phyloP scores from a whole-genome alignment of 176 grass and related monocot species.

The Secale cereale region DNA sequence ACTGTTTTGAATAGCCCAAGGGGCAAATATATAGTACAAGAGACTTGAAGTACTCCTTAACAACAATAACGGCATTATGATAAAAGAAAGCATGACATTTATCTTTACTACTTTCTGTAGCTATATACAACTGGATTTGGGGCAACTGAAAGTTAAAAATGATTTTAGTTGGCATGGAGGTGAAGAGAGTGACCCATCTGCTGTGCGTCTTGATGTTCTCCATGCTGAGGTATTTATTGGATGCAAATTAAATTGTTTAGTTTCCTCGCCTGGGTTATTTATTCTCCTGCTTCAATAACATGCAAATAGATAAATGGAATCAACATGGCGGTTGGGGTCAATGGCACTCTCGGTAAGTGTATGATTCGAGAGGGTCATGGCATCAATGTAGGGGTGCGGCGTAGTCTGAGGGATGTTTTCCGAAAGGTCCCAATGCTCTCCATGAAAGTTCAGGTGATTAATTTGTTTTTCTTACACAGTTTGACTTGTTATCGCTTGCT shows the following conservation, averaged over 20 bases:
- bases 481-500: neutral
- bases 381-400: conserved; percentile 83
- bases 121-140: conserved; percentile 98
- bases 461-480: conserved; percentile 9
- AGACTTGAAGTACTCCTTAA: neutral
- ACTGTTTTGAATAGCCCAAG: no score
- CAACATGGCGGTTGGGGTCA: conserved; percentile 91
- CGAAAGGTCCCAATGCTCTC: conserved; percentile 73
- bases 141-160: conserved; percentile 77
- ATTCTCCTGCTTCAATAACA: conserved; percentile 24
- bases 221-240: conserved; percentile 64
- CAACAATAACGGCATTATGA: neutral
- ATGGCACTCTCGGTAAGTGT: conserved; percentile 69
- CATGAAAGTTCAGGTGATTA: conserved; percentile 74
- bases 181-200: conserved; percentile 80
- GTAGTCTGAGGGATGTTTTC: conserved; percentile 90
- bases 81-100: conserved; percentile 7
- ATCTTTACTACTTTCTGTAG: conserved; percentile 44
- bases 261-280: conserved; percentile 19
- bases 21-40: neutral
- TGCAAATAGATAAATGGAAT: conserved; percentile 87
- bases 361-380: conserved; percentile 78
- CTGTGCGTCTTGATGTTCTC: conserved; percentile 94
- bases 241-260: neutral
- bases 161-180: conserved; percentile 86